These are phyloP conservation scores for Diplocarpon mali DNA, from an alignment of 2,329 filamentous ascomycete species.

Conservation along the genomic window DNA sequence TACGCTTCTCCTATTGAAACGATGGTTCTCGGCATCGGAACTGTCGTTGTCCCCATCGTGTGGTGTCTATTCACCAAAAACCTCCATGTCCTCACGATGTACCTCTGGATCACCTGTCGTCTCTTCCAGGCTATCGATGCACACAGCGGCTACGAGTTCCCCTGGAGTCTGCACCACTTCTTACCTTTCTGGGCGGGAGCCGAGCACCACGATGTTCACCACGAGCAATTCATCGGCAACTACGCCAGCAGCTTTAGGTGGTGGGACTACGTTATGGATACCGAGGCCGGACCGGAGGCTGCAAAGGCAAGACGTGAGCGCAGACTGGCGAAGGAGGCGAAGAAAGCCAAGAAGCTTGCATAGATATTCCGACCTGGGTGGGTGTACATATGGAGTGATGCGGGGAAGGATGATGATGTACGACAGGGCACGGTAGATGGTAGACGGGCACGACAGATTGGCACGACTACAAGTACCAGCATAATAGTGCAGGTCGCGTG, in stretches of 20 bases:
- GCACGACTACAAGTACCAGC: conserved; percentile 1
- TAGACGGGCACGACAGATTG: not conserved
- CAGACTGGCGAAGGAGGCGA: conserved; percentile 53
- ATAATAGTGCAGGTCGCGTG: conserved; percentile 1
- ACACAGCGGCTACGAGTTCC: conserved; percentile 96
- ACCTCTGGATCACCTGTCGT: conserved; percentile 85
- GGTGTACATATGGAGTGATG: conserved; percentile 9
- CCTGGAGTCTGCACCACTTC: conserved; percentile 92
- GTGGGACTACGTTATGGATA: conserved; percentile 95
- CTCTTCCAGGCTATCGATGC: conserved; percentile 97
- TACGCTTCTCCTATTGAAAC: conserved; percentile 97
- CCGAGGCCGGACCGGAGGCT: conserved; percentile 82
- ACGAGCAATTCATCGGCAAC: conserved; percentile 98
- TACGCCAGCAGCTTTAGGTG: conserved; percentile 96
- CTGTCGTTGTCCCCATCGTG: conserved; percentile 69
- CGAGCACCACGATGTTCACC: conserved; percentile 91
- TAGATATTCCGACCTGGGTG: conserved; percentile 9
- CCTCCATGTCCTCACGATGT: conserved; percentile 95
- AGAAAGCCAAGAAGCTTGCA: conserved; percentile 37
- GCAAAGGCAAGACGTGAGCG: conserved; percentile 72
- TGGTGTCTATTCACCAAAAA: conserved; percentile 77
- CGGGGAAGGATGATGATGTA: not conserved
- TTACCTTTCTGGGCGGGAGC: conserved; percentile 97
- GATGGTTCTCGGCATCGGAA: conserved; percentile 84
- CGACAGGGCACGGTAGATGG: not conserved